Percentiles rank a stretch among this genome's conserved stretches.
Evolutionary conservation across 768 basidiomycete genomes (phyloP).

Genomic region (Phylloporus sp.): DNA sequence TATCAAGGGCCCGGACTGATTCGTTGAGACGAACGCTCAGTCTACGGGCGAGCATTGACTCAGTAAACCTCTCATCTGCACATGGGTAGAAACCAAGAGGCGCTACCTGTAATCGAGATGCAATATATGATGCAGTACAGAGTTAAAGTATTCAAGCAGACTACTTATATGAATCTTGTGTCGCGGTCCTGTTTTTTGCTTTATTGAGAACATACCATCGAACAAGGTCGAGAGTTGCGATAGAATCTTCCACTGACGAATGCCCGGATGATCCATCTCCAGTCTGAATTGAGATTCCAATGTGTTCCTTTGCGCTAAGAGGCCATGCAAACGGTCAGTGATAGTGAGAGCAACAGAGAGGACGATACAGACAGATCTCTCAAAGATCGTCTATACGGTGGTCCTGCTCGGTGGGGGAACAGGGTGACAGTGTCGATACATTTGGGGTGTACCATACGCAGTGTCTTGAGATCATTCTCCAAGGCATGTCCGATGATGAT

Average conservation of each 20-base stretch:
- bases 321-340: conserved; percentile 6
- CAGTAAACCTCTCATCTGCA: conserved; percentile 1
- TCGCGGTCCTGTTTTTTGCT: conserved; percentile 31
- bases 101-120: not conserved
- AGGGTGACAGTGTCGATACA: conserved; percentile 86
- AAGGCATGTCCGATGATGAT: conserved; percentile 88
- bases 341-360: not conserved
- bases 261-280: conserved; percentile 76
- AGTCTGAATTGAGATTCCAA: conserved; percentile 78
- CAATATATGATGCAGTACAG: not conserved
- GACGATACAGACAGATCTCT: conserved; percentile 63
- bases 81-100: not conserved
- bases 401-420: conserved; percentile 81
- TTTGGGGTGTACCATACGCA: conserved; percentile 80
- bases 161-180: conserved; percentile 16
- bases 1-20: conserved; percentile 29
- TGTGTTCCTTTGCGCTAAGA: conserved; percentile 72
- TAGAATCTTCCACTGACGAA: conserved; percentile 86
- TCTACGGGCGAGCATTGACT: not conserved
- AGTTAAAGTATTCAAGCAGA: not conserved
- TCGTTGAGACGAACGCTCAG: conserved; percentile 19
- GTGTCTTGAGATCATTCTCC: conserved; percentile 90
- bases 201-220: conserved; percentile 75
- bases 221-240: conserved; percentile 84
- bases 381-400: conserved; percentile 73